A percentile compares a stretch with the other conserved stretches of the same genome.
phyloP scores from a whole-genome alignment of 805 yeast genomes.

The Lipomyces sp. region DNA sequence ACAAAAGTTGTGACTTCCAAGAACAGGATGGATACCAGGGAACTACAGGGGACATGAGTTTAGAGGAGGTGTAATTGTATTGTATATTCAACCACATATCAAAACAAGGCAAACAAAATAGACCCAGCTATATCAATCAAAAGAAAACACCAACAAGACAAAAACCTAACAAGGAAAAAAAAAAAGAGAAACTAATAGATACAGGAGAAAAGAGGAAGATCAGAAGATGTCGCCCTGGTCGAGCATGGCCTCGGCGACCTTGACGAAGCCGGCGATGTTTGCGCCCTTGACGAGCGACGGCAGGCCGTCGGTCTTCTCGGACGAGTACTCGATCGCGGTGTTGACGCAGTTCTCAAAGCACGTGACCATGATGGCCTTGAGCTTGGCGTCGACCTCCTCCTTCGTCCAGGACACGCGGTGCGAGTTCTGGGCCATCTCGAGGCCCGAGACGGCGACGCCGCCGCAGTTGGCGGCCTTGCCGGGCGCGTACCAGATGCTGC shows the following conservation, averaged over 20 bases:
- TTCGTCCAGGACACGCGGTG: constrained; percentile 86
- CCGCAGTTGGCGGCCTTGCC: constrained; percentile 99
- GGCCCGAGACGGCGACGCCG: constrained; percentile 98
- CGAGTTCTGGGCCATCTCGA: constrained; percentile 99
- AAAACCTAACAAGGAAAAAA: neutral
- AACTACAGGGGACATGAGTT: no score
- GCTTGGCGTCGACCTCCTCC: constrained; percentile 88
- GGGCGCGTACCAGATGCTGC: constrained; percentile 94
- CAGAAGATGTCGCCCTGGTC: constrained; percentile 81
- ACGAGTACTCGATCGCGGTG: constrained; percentile 77
- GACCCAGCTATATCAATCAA: neutral
- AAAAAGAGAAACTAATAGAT: neutral
- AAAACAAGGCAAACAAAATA: neutral
- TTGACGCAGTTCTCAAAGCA: constrained; percentile 91
- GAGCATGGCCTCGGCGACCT: constrained; percentile 98
- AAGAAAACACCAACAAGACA: neutral
- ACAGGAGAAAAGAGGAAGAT: neutral
- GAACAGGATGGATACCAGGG: no score
- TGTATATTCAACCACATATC: neutral
- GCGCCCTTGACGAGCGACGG: constrained; percentile 99
- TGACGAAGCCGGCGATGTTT: constrained; percentile 97
- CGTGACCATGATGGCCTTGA: constrained; percentile 87
- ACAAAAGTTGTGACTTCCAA: no score
- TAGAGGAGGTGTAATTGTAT: no score
- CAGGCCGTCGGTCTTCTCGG: constrained; percentile 58